Conservation (phyloP, 306 rosid genomes). For the Argentina anserina region DNA sequence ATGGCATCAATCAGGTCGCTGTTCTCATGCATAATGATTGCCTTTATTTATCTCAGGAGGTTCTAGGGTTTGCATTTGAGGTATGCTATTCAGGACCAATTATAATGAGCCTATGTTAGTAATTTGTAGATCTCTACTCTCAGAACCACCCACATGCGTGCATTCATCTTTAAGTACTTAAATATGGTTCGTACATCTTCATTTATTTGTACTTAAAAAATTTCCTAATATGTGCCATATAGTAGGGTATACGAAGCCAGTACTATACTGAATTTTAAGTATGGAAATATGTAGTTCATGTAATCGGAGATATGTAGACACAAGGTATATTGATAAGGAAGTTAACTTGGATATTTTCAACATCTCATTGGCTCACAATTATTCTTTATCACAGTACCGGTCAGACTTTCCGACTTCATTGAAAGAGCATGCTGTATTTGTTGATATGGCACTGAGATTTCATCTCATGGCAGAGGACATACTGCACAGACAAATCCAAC, state of each 20-base stretch:
- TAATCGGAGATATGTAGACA: neutral
- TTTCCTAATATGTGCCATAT: neutral
- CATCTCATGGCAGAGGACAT: conserved; percentile 78
- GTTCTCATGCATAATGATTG: conserved; percentile 92
- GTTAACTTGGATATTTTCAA: neutral
- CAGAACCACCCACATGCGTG: neutral
- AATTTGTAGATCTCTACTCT: neutral
- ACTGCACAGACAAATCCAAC: conserved; percentile 81
- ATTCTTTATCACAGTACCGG: conserved; percentile 61
- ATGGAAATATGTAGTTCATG: neutral
- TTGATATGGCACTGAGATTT: conserved; percentile 91
- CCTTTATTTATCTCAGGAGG: conserved; percentile 83
- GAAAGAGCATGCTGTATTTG: conserved; percentile 85
- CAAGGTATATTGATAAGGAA: neutral
- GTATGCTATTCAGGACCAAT: conserved; percentile 44
- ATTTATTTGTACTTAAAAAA: neutral
- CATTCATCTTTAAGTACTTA: neutral
- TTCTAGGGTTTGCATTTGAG: conserved; percentile 91
- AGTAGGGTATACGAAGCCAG: neutral
- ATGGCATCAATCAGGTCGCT: conserved; percentile 77
- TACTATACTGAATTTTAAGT: neutral
- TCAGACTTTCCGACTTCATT: conserved; percentile 73
- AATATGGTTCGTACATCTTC: neutral
- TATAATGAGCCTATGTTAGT: conserved; percentile 4
- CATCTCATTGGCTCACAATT: conserved; percentile 24